phyloP scores from a whole-genome alignment of 2,329 filamentous ascomycete genomes.

The Penicillium decumbens region DNA sequence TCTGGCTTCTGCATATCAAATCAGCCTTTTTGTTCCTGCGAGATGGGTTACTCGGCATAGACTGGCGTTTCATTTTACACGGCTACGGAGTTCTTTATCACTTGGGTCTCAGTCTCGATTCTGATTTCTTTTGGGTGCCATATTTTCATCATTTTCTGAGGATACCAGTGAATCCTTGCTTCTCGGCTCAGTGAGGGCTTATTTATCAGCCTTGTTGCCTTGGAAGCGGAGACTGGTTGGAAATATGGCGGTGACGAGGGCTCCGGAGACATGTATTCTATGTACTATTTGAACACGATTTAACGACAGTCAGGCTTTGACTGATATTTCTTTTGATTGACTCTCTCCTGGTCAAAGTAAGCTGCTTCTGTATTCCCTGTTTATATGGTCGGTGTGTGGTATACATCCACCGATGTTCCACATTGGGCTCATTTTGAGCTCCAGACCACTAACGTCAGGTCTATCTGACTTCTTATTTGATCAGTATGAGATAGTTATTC shows the following conservation, averaged over 20 bases:
- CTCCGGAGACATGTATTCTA: slow-evolving; percentile 25
- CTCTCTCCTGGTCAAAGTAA: not conserved
- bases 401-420: not conserved
- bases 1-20: slow-evolving; percentile 6
- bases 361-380: not conserved
- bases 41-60: slow-evolving; percentile 22
- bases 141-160: slow-evolving; percentile 8
- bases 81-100: slow-evolving; percentile 18
- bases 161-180: slow-evolving; percentile 1
- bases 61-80: slow-evolving; percentile 22
- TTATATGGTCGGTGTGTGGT: not conserved
- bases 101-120: slow-evolving; percentile 5
- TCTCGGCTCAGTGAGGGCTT: not conserved
- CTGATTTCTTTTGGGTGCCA: not conserved
- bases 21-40: slow-evolving; percentile 5
- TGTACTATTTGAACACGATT: slow-evolving; percentile 23
- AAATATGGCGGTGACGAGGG: slow-evolving; percentile 13
- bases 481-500: not conserved
- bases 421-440: not conserved
- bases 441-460: too few species aligned
- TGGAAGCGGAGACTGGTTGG: not conserved
- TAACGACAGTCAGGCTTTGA: slow-evolving; percentile 1
- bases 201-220: not conserved
- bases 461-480: too few species aligned
- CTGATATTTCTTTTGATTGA: not conserved